Evolutionary conservation across 768 basidiomycete species (phyloP), one percentile per base, ranked within the genome.

Genomic region (Coprinopsis cinerea): DNA sequence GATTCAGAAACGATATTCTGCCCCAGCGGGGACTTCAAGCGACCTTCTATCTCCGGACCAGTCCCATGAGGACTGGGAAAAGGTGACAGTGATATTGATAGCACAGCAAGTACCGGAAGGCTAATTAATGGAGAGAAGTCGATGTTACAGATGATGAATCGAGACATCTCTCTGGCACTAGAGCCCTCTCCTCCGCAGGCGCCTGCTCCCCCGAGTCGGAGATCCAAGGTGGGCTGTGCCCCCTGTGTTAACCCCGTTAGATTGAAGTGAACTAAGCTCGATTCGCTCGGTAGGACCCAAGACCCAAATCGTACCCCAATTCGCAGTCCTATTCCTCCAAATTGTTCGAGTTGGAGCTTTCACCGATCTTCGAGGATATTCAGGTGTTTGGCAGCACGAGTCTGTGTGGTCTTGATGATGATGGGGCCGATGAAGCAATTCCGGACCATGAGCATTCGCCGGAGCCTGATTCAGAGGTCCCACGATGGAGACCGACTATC

Each of bases 241-340:
- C 32, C 27, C 25, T 10, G 13, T 28, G 27, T 4, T 11, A n/a
- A n/a, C 5, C n/a, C n/a, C 10, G 10, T 18, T 10, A 20, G 25
- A 13, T 4, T 7, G 27, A 32, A 32, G 9, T 11, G 44, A 5
- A 28, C 27, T 4, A 13, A 32, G 9, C 27, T 30, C 17, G 9
- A 45, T 45, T 17, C 4, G 15, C 4, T 45, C 25, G 4, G 6
- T 17, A 27, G 50, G 44, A 46, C 27, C 7, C 50, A 15, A 10
- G 50, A 11, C 26, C 41, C 4, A 51, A 40, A 24, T 27, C 35
- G 3, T 40, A 37, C 23, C 2, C 50, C 2, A 5, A 40, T 23
- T 51, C 50, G 2, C 43, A 46, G 2, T 51, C 50, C 13, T 51
- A 46, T 23, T 51, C 50, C 4, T 51, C 50, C 17, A 51, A 41